These are phyloP conservation scores for Hypoxylon sp. DNA, from an alignment of 2,329 filamentous ascomycete genomes.

Conservation along the genomic window DNA sequence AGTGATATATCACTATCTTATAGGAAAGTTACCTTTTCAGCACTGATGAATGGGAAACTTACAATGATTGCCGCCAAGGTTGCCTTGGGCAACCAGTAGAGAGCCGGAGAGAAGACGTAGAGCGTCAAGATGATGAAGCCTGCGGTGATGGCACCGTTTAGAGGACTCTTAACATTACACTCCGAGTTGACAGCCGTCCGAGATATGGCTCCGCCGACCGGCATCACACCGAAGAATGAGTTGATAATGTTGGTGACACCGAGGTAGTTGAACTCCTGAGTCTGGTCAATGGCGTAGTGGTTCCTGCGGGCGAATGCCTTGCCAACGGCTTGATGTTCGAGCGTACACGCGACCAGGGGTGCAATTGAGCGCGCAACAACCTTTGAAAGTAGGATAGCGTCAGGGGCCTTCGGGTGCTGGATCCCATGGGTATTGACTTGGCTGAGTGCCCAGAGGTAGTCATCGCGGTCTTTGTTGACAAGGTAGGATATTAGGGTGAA, in stretches of 20 bases:
- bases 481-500: constrained; percentile 75
- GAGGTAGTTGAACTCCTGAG: constrained; percentile 76
- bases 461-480: constrained; percentile 68
- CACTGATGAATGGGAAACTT: constrained; percentile 42
- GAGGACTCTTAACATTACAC: constrained; percentile 73
- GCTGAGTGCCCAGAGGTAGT: constrained; percentile 71
- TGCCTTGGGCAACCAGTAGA: constrained; percentile 79
- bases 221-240: constrained; percentile 75
- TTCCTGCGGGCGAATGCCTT: constrained; percentile 75
- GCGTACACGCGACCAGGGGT: constrained; percentile 72
- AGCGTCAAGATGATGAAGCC: constrained; percentile 74
- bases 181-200: constrained; percentile 77
- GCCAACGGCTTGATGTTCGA: constrained; percentile 76
- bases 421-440: constrained; percentile 71
- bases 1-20: not conserved
- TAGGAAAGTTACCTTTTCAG: not conserved
- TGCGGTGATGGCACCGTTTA: constrained; percentile 73
- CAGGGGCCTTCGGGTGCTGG: constrained; percentile 64
- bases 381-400: constrained; percentile 64
- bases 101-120: constrained; percentile 71
- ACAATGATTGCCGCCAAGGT: constrained; percentile 75
- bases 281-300: constrained; percentile 74
- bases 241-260: constrained; percentile 75
- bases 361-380: constrained; percentile 70
- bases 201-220: constrained; percentile 76